Evolutionary conservation across 75 land plant genomes (phyloP).

Genomic region (Cupressus sempervirens): DNA sequence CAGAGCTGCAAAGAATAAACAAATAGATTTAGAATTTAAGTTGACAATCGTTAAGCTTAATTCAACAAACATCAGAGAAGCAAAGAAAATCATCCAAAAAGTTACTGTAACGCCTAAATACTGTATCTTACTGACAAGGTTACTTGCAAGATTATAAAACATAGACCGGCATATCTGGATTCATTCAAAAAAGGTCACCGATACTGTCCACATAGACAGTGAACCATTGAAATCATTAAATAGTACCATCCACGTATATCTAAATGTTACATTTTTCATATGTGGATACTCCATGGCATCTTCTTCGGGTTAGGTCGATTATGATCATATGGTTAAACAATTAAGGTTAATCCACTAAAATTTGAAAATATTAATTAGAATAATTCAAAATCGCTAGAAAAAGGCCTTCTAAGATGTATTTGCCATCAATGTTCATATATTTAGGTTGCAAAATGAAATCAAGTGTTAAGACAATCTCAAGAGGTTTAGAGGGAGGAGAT

Average conservation of each 20-base stretch:
- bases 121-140: neutral
- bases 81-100: neutral
- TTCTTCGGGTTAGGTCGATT: neutral
- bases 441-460: neutral
- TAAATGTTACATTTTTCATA: neutral
- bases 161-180: neutral
- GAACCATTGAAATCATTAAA: neutral
- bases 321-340: neutral
- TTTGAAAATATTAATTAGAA: neutral
- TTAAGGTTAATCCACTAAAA: neutral
- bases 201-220: neutral
- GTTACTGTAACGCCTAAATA: neutral
- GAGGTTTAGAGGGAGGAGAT: neutral
- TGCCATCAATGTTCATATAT: neutral
- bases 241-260: neutral
- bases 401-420: neutral
- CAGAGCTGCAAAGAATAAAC: constrained; percentile 60
- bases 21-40: neutral
- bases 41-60: neutral
- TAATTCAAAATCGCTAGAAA: neutral
- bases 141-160: neutral
- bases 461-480: neutral
- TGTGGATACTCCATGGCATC: neutral
- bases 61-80: neutral
- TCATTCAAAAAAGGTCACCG: neutral